Conservation (phyloP, 192 early-diverging fungal genomes). For the Mortierella antarctica region DNA sequence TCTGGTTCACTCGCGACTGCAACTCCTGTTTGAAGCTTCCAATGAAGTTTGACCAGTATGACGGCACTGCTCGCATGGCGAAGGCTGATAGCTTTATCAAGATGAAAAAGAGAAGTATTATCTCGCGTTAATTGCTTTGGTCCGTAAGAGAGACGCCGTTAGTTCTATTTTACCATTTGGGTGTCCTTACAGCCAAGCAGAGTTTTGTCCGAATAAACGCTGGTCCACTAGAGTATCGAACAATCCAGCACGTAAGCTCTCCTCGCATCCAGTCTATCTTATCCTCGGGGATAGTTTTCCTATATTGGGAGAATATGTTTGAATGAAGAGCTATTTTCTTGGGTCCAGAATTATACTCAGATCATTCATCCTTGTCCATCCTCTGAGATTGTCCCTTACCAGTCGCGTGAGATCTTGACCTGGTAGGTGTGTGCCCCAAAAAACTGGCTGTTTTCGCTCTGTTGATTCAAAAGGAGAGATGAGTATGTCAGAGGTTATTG, state of each 20-base stretch:
- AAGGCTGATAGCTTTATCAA: constrained; percentile 59
- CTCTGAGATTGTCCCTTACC: constrained; percentile 35
- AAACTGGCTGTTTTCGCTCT: constrained; percentile 62
- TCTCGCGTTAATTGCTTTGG: not conserved
- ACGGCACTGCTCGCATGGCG: constrained; percentile 59
- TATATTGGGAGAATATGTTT: constrained; percentile 11
- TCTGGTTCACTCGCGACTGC: constrained; percentile 36
- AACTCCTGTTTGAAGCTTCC: constrained; percentile 52
- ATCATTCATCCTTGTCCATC: not conserved
- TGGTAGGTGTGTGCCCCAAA: constrained; percentile 71
- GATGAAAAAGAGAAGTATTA: not conserved
- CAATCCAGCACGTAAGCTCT: constrained; percentile 59
- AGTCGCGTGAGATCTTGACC: constrained; percentile 67
- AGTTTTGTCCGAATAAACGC: constrained; percentile 63
- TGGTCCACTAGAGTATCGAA: constrained; percentile 57
- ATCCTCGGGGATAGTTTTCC: constrained; percentile 63
- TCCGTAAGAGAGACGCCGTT: not conserved
- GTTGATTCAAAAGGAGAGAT: not conserved
- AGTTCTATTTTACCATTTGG: not conserved
- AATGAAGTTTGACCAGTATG: constrained; percentile 64
- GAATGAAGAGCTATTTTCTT: not conserved
- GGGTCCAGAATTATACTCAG: not conserved
- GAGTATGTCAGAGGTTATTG: not conserved
- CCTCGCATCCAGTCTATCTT: constrained; percentile 63
- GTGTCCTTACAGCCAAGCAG: constrained; percentile 61